These are phyloP conservation scores for Hirsutella minnesotensis DNA, from an alignment of 2,329 filamentous ascomycete species.

Conservation along the genomic window DNA sequence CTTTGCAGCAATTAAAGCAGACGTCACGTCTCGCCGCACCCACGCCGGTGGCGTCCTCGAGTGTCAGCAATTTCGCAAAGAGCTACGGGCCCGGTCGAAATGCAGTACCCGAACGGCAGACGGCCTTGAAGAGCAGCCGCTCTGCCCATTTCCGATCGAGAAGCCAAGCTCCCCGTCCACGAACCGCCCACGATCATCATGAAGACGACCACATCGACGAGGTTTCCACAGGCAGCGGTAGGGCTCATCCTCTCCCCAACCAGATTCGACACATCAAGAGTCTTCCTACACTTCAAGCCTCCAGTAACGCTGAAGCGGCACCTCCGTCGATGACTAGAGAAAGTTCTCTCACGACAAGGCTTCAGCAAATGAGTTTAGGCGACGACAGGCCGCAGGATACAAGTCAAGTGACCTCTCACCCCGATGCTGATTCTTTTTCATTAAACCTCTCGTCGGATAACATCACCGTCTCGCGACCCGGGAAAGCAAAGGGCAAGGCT, in stretches of 20 bases:
- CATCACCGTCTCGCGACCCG: slow-evolving; percentile 15
- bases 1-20: slow-evolving; percentile 18
- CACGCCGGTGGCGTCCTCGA: slow-evolving; percentile 8
- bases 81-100: slow-evolving; percentile 45
- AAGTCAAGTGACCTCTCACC: slow-evolving; percentile 34
- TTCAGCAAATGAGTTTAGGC: slow-evolving; percentile 27
- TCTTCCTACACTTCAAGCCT: neutral
- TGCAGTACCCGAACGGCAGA: slow-evolving; percentile 32
- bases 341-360: slow-evolving; percentile 28
- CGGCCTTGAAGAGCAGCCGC: slow-evolving; percentile 33
- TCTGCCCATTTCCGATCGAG: slow-evolving; percentile 33
- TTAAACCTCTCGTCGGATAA: slow-evolving; percentile 4
- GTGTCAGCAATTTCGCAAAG: slow-evolving; percentile 38
- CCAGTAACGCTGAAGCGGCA: too few species aligned
- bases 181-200: slow-evolving; percentile 28
- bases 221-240: slow-evolving; percentile 21
- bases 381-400: slow-evolving; percentile 15
- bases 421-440: neutral
- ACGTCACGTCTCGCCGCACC: slow-evolving; percentile 27
- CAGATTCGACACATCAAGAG: neutral
- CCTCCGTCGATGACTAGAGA: slow-evolving; percentile 23
- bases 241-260: slow-evolving; percentile 8
- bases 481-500: slow-evolving; percentile 9
- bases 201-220: slow-evolving; percentile 26
- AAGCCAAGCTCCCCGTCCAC: slow-evolving; percentile 23